phyloP scores from a whole-genome alignment of 2,329 filamentous ascomycete genomes.

The Calonectria fujianensis region DNA sequence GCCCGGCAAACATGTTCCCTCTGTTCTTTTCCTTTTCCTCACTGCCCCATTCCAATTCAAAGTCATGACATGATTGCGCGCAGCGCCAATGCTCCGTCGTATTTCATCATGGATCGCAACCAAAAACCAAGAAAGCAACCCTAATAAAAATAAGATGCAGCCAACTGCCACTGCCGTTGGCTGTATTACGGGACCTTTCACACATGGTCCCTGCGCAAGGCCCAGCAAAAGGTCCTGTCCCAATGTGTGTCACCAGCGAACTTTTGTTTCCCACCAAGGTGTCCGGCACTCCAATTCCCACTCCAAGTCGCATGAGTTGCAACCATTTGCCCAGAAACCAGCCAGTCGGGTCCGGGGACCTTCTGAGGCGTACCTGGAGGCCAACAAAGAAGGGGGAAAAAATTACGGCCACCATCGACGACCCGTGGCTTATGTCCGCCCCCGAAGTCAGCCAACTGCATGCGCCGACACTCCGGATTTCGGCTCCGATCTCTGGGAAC shows the following conservation, averaged over 20 bases:
- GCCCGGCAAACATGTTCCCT: not conserved
- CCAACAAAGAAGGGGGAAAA: not conserved
- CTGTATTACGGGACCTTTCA: conserved; percentile 12
- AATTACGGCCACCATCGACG: not conserved
- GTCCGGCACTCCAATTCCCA: conserved; percentile 30
- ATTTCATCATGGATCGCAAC: conserved; percentile 12
- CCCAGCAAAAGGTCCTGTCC: conserved; percentile 43
- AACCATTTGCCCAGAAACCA: conserved; percentile 28
- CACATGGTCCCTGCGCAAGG: conserved; percentile 38
- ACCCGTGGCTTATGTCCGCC: conserved; percentile 17
- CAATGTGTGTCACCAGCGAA: conserved; percentile 36
- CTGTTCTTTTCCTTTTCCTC: not conserved
- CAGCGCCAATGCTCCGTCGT: conserved; percentile 1
- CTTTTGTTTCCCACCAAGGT: conserved; percentile 38
- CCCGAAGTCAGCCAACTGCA: conserved; percentile 21
- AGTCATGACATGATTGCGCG: not conserved
- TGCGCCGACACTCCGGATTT: conserved; percentile 32
- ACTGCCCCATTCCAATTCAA: conserved; percentile 4
- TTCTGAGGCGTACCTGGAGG: conserved; percentile 13
- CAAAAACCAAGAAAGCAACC: not conserved
- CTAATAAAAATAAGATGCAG: not conserved
- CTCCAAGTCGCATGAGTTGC: conserved; percentile 26
- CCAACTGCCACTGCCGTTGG: conserved; percentile 28
- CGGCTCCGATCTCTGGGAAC: conserved; percentile 34
- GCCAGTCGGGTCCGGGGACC: conserved; percentile 11